These are phyloP conservation scores for Porcisia deanei DNA, from an alignment of 208 protist genomes.

Conservation along the genomic window DNA sequence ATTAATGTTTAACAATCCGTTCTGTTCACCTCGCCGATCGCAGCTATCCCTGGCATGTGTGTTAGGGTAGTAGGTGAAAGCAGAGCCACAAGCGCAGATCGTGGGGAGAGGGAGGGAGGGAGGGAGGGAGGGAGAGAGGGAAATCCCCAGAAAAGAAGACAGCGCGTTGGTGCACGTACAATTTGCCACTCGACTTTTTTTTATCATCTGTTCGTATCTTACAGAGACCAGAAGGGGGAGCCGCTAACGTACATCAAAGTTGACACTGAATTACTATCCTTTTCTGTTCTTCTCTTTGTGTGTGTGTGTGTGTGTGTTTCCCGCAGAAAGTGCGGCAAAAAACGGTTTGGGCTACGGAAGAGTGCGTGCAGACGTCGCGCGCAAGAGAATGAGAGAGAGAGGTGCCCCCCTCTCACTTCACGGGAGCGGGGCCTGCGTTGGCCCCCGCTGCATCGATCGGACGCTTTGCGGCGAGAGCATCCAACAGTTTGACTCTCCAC, in stretches of 20 bases:
- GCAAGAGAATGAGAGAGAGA: background rate
- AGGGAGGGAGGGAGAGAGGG: too few relatives aligned
- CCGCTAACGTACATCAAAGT: constrained; percentile 3
- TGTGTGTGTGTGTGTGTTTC: background rate
- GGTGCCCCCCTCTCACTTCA: constrained; percentile 1
- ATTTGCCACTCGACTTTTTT: background rate
- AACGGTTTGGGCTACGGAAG: background rate
- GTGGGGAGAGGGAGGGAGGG: background rate
- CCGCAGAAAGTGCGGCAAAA: background rate
- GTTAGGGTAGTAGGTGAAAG: background rate
- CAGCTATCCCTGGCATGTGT: background rate
- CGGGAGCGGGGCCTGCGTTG: background rate
- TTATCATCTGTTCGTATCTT: background rate
- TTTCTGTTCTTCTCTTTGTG: background rate
- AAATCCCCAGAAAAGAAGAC: background rate
- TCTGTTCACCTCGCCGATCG: background rate
- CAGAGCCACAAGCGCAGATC: background rate
- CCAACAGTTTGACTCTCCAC: constrained; percentile 60
- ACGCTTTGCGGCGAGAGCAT: constrained; percentile 53
- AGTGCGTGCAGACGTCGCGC: too few relatives aligned
- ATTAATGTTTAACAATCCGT: background rate
- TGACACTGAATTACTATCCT: background rate
- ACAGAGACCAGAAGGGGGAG: background rate
- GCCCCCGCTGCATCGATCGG: too few relatives aligned
- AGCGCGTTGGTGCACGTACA: background rate